A percentile compares a stretch with the other conserved stretches of the same genome.
Conservation (phyloP, 179 eudicot genomes). For the Drosera spatulata region DNA sequence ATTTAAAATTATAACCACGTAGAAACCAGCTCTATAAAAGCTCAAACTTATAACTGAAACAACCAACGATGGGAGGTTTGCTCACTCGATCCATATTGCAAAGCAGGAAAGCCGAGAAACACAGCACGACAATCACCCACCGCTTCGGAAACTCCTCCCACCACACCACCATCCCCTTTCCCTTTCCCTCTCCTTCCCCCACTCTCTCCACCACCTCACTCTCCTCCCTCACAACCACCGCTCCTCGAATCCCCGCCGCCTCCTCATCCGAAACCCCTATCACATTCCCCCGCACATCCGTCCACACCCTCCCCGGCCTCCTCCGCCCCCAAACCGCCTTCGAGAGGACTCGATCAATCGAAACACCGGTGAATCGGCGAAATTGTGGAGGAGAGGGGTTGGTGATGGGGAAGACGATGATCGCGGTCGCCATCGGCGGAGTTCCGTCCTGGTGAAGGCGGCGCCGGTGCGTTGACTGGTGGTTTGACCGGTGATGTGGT, state of each 20-base stretch:
- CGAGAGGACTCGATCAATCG: too few species aligned
- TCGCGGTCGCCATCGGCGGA: too few species aligned
- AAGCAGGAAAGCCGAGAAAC: constrained; percentile 89
- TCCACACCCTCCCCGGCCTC: constrained; percentile 32
- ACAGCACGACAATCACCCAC: constrained; percentile 76
- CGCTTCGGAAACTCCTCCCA: constrained; percentile 85
- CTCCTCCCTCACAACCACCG: constrained; percentile 15
- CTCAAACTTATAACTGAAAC: background rate
- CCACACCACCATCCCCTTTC: constrained; percentile 30
- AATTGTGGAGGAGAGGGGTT: too few species aligned
- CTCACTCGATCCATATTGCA: constrained; percentile 97
- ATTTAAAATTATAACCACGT: background rate
- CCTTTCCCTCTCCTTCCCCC: background rate
- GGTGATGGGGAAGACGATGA: too few species aligned
- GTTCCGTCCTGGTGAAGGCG: too few species aligned
- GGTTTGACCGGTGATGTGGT: too few species aligned
- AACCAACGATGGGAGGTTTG: background rate
- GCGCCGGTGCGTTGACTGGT: too few species aligned
- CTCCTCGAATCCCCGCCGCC: constrained; percentile 18
- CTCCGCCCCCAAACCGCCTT: constrained; percentile 4
- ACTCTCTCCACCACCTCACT: constrained; percentile 7
- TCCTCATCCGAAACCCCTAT: constrained; percentile 14
- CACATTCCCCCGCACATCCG: constrained; percentile 49
- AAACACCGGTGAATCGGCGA: too few species aligned
- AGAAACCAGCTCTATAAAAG: background rate